phyloP scores from a whole-genome alignment of 768 basidiomycete genomes.

The Phylloporus scabripes region DNA sequence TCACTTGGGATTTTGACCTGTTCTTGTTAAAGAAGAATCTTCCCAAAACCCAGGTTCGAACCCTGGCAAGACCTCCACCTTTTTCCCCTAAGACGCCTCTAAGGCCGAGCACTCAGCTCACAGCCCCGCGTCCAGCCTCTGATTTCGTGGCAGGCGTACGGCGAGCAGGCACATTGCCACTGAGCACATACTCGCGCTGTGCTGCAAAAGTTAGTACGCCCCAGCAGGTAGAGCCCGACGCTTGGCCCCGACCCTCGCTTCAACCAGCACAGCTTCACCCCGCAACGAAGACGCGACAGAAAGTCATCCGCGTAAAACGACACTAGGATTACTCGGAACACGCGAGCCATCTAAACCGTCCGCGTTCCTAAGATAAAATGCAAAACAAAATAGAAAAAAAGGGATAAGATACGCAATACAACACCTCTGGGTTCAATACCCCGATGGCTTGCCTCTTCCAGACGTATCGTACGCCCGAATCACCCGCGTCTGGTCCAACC shows the following conservation, averaged over 20 bases:
- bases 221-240: too few relatives aligned
- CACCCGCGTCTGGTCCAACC: constrained; percentile 81
- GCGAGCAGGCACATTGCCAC: too few relatives aligned
- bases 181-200: too few relatives aligned
- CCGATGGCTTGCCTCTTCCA: constrained; percentile 64
- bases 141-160: too few relatives aligned
- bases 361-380: background rate
- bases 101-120: too few relatives aligned
- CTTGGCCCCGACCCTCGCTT: too few relatives aligned
- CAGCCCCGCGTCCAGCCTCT: too few relatives aligned
- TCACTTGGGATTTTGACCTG: constrained; percentile 24
- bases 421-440: constrained; percentile 44
- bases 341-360: background rate
- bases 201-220: too few relatives aligned
- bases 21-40: background rate
- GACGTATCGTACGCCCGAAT: constrained; percentile 88
- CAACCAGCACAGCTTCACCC: too few relatives aligned
- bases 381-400: background rate
- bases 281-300: too few relatives aligned
- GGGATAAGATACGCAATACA: constrained; percentile 1
- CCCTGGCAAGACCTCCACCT: constrained; percentile 22
- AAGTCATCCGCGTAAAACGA: too few relatives aligned
- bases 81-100: too few relatives aligned
- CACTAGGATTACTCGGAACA: background rate
- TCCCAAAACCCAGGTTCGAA: constrained; percentile 25